Percentiles rank a stretch among this genome's conserved stretches.
These are phyloP conservation scores for Dendryphion nanum DNA, from an alignment of 2,329 filamentous ascomycete genomes.

Conservation along the genomic window DNA sequence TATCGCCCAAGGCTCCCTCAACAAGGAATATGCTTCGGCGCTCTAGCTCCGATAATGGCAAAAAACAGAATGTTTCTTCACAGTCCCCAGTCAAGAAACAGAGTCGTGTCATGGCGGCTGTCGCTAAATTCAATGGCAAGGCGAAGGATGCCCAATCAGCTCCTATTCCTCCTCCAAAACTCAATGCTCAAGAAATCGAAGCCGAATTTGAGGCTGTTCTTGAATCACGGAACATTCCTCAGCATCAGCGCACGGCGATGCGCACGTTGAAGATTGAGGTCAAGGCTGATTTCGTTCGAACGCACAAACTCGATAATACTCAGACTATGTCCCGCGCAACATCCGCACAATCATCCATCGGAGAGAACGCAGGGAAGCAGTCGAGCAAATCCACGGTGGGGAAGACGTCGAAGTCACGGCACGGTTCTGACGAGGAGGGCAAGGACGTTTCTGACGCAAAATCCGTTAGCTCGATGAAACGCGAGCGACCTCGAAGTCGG, in stretches of 20 bases:
- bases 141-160: conserved; percentile 35
- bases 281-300: conserved; percentile 92
- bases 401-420: conserved; percentile 34
- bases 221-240: conserved; percentile 85
- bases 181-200: conserved; percentile 58
- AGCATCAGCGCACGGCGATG: conserved; percentile 94
- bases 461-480: conserved; percentile 38
- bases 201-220: conserved; percentile 62
- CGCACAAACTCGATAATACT: conserved; percentile 69
- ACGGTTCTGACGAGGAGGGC: conserved; percentile 26
- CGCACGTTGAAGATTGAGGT: conserved; percentile 81
- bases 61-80: conserved; percentile 12
- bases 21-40: conserved; percentile 22
- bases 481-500: conserved; percentile 61
- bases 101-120: conserved; percentile 60
- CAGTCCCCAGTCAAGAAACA: conserved; percentile 40
- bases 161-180: conserved; percentile 30
- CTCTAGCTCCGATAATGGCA: conserved; percentile 27
- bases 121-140: conserved; percentile 62
- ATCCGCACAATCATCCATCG: conserved; percentile 40
- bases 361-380: conserved; percentile 21
- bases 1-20: conserved; percentile 17
- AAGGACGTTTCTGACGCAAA: conserved; percentile 8
- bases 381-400: conserved; percentile 46
- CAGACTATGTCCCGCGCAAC: conserved; percentile 48